Base-by-base conservation (phyloP, 768 basidiomycete genomes). In the Boletus bicolor region DNA sequence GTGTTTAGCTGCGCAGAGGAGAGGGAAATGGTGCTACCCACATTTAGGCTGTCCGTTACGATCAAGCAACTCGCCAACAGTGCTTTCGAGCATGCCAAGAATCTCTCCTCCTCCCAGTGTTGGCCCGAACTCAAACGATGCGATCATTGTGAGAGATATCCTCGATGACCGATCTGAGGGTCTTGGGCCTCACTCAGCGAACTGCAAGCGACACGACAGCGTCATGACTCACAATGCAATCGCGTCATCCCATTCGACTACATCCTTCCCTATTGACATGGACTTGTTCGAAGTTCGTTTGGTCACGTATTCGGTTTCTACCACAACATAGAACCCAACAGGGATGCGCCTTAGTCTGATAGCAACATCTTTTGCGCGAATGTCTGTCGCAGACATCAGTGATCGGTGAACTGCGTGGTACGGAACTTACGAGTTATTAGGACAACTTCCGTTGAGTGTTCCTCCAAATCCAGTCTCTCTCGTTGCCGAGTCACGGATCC, bases 81-180 rank as follows among this genome's bases (percentile, higher is more conserved):
- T 34, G 2, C 2, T 50, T 43, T 58, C 26, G 7, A 50, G 47
- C 36, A 9, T 17, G 24, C 17, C 19, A 24, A 60, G 44, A 19
- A n/a, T 3, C 19, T 60, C 59, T 34, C 59, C 59, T 1, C 26
- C 37, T 15, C 59, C 52, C 17, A 60, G n/a, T 35, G 38, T 54
- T 8, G 44, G 38, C 11, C 37, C 49, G n/a, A 54, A 11, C 10
- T 60, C 56, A 21, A 47, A 60, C 5, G 59, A 58, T 11, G 56
- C 59, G 35, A 30, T 12, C 3, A 54, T 19, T 2, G 44, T 37
- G 44, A 60, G 17, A 2, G 5, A 19, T 28, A 57, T 21, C 32
- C 12, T 44, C 4, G 15, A 35, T 43, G 36, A 38, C 19, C 10
- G 4, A 26, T 57, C 24, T 1, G 28, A 32, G 5, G 58, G 32